Evolutionary conservation across 2,329 filamentous ascomycete species (phyloP).

Genomic region (Trichoderma semiorbis): DNA sequence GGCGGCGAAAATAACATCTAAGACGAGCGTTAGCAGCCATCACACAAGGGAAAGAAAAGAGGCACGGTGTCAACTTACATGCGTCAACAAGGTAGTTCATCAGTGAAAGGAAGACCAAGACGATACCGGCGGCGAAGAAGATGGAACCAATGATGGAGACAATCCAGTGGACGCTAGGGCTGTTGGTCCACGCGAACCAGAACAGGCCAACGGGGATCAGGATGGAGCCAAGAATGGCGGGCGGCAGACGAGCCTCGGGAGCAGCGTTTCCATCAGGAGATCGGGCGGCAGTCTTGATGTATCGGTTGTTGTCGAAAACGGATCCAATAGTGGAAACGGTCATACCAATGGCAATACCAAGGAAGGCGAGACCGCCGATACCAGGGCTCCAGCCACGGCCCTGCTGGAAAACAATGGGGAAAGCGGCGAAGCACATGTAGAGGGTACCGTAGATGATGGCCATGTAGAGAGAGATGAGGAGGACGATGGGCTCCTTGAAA

Average conservation of each 20-base stretch:
- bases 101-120: slow-evolving; percentile 63
- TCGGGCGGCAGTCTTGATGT: slow-evolving; percentile 42
- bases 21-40: slow-evolving; percentile 19
- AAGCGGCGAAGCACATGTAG: slow-evolving; percentile 54
- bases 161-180: slow-evolving; percentile 53
- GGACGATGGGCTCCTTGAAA: slow-evolving; percentile 63
- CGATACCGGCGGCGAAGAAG: slow-evolving; percentile 54
- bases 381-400: slow-evolving; percentile 56
- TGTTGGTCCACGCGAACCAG: slow-evolving; percentile 65
- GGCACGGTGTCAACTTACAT: slow-evolving; percentile 31
- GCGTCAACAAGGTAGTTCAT: slow-evolving; percentile 67
- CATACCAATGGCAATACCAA: slow-evolving; percentile 64
- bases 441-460: slow-evolving; percentile 55
- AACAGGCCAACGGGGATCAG: slow-evolving; percentile 59
- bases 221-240: slow-evolving; percentile 57
- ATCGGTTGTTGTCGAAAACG: slow-evolving; percentile 52
- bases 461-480: slow-evolving; percentile 62
- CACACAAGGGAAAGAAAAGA: not conserved
- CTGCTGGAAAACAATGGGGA: slow-evolving; percentile 60
- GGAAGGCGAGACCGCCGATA: slow-evolving; percentile 58
- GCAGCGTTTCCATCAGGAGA: slow-evolving; percentile 54
- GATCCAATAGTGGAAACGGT: slow-evolving; percentile 51
- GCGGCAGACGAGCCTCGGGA: slow-evolving; percentile 61
- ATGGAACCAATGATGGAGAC: slow-evolving; percentile 44
- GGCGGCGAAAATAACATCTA: slow-evolving; percentile 70